A percentile compares a stretch with the other conserved stretches of the same genome.
phyloP scores from a whole-genome alignment of 352 stramenopile genomes.

The Stramenopiles sp. region DNA sequence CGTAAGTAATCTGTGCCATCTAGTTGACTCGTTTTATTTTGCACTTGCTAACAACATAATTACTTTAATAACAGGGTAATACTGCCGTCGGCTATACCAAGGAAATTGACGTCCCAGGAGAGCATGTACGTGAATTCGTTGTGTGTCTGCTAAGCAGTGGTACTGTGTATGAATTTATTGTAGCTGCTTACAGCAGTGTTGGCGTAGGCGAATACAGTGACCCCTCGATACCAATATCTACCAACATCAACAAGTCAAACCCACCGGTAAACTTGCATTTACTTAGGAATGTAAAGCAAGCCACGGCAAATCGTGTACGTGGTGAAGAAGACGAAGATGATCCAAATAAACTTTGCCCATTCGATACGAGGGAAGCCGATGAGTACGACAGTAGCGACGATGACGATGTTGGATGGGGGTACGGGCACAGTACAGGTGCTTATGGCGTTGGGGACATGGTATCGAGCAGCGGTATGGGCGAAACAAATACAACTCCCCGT shows the following conservation, averaged over 20 bases:
- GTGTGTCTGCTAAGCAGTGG: slow-evolving; percentile 44
- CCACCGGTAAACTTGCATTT: background rate
- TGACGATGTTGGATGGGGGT: background rate
- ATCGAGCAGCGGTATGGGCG: background rate
- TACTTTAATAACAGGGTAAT: too few relatives aligned
- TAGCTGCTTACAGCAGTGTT: slow-evolving; percentile 41
- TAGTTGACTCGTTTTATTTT: too few relatives aligned
- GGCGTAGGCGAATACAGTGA: slow-evolving; percentile 46
- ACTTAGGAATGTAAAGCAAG: background rate
- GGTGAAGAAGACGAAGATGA: background rate
- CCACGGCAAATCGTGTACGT: background rate
- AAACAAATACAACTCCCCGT: background rate
- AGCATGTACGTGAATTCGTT: slow-evolving; percentile 21
- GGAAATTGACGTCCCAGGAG: background rate
- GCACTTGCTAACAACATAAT: too few relatives aligned
- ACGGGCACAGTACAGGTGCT: background rate
- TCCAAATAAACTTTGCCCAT: background rate
- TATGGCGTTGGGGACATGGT: background rate
- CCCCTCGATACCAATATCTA: slow-evolving; percentile 37
- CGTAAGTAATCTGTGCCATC: too few relatives aligned
- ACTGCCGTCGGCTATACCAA: background rate
- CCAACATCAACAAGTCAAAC: slow-evolving; percentile 16
- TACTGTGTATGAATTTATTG: slow-evolving; percentile 54
- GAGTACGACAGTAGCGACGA: background rate
- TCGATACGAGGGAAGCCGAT: background rate